A percentile compares a stretch with the other conserved stretches of the same genome.
Conservation (phyloP, 176 grass and related monocot species). For the Cenchrus americanus region DNA sequence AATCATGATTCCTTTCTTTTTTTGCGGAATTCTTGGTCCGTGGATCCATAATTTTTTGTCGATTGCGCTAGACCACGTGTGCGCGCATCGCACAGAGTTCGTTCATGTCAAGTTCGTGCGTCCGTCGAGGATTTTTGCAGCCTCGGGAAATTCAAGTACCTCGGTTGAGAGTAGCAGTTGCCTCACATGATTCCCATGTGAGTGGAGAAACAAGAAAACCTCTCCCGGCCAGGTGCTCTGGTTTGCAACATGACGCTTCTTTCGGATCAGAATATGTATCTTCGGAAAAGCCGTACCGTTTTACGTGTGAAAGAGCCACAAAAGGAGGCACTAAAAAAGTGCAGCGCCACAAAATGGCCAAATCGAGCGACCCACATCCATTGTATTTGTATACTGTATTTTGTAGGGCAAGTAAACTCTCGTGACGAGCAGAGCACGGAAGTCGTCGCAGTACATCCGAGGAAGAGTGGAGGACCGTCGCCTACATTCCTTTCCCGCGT, state of each 20-base stretch:
- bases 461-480: too few species aligned
- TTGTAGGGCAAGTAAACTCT: background rate
- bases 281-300: background rate
- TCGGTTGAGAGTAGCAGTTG: conserved; percentile 1
- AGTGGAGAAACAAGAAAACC: background rate
- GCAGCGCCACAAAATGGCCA: background rate
- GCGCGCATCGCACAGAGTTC: background rate
- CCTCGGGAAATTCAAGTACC: background rate
- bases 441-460: background rate
- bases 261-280: too few species aligned
- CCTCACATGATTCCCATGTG: conserved; percentile 44
- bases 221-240: background rate
- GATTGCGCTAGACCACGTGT: background rate
- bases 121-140: too few species aligned
- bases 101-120: background rate
- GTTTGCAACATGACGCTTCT: background rate
- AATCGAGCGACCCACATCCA: background rate
- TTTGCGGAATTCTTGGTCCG: too few species aligned
- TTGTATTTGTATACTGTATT: background rate
- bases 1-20: too few species aligned
- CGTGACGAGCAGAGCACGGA: background rate
- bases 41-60: too few species aligned
- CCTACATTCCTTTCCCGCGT: background rate
- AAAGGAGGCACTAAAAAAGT: background rate
- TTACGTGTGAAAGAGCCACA: background rate